Conservation (phyloP, 2,329 filamentous ascomycete species). For the Exutisphaerella laricina region DNA sequence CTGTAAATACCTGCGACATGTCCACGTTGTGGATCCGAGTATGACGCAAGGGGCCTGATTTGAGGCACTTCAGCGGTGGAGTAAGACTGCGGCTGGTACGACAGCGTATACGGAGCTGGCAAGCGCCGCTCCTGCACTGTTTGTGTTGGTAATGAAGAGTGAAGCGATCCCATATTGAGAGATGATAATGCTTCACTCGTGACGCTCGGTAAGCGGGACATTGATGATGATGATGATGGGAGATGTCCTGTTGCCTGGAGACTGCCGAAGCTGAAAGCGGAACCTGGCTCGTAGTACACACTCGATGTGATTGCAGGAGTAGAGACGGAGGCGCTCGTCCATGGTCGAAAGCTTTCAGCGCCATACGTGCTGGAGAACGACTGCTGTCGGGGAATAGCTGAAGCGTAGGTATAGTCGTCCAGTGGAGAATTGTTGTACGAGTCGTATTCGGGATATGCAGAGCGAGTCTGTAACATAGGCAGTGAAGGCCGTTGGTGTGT, state of each 20-base stretch:
- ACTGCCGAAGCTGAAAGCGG: conserved; percentile 27
- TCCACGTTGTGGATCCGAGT: conserved; percentile 20
- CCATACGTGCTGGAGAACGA: conserved; percentile 25
- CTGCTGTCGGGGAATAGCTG: conserved; percentile 23
- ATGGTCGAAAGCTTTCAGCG: conserved; percentile 27
- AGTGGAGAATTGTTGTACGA: conserved; percentile 28
- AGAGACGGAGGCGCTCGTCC: conserved; percentile 22
- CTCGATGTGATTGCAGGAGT: conserved; percentile 24
- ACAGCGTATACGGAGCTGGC: conserved; percentile 26
- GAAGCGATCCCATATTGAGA: conserved; percentile 32
- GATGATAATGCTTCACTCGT: conserved; percentile 28
- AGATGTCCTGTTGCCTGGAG: conserved; percentile 22
- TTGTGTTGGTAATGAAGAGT: conserved; percentile 31
- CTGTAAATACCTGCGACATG: conserved; percentile 29
- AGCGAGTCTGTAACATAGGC: conserved; percentile 25
- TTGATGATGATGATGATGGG: conserved; percentile 16
- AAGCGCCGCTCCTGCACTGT: conserved; percentile 30
- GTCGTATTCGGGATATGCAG: conserved; percentile 25
- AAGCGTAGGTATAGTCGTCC: conserved; percentile 27
- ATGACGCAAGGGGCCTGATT: conserved; percentile 23
- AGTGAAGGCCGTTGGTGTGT: conserved; percentile 25
- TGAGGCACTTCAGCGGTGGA: conserved; percentile 21
- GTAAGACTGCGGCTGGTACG: conserved; percentile 16
- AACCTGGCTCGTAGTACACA: conserved; percentile 25
- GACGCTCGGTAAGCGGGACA: conserved; percentile 24